Evolutionary conservation across 495 filamentous ascomycete species (phyloP).

Genomic region (Daldinia childiae): DNA sequence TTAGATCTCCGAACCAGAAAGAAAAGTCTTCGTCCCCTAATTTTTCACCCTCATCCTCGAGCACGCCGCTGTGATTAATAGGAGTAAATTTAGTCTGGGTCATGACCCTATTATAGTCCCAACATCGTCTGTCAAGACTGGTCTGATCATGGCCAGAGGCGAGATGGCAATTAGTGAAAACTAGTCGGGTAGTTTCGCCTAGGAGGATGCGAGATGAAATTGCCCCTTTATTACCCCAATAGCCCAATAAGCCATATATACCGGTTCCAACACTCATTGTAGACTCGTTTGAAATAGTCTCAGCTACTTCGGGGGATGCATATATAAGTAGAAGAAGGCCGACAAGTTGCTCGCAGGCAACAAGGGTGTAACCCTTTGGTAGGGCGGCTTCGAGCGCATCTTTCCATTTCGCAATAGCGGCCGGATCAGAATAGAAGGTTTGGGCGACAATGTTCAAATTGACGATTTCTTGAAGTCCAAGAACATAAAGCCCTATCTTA

Average conservation of each 20-base stretch:
- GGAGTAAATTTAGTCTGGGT: conserved; percentile 78
- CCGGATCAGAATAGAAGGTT: conserved; percentile 75
- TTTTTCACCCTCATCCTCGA: conserved; percentile 65
- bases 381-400: conserved; percentile 72
- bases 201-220: conserved; percentile 83
- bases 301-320: conserved; percentile 75
- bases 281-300: conserved; percentile 78
- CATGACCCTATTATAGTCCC: conserved; percentile 85
- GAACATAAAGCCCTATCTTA: conserved; percentile 85
- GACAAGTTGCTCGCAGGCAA: conserved; percentile 84
- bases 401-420: conserved; percentile 79
- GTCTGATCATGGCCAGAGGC: conserved; percentile 83
- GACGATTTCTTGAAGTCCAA: conserved; percentile 92
- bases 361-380: conserved; percentile 76
- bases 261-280: conserved; percentile 79
- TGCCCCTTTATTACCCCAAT: conserved; percentile 96
- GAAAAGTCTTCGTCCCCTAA: conserved; percentile 91
- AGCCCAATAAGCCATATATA: conserved; percentile 76
- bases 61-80: conserved; percentile 66
- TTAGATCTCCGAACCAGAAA: conserved; percentile 97
- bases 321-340: conserved; percentile 89
- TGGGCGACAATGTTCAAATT: conserved; percentile 74
- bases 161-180: conserved; percentile 92
- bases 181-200: conserved; percentile 86
- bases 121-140: conserved; percentile 83